Evolutionary conservation across 768 basidiomycete genomes (phyloP).

Genomic region (Hydnum rufescens): DNA sequence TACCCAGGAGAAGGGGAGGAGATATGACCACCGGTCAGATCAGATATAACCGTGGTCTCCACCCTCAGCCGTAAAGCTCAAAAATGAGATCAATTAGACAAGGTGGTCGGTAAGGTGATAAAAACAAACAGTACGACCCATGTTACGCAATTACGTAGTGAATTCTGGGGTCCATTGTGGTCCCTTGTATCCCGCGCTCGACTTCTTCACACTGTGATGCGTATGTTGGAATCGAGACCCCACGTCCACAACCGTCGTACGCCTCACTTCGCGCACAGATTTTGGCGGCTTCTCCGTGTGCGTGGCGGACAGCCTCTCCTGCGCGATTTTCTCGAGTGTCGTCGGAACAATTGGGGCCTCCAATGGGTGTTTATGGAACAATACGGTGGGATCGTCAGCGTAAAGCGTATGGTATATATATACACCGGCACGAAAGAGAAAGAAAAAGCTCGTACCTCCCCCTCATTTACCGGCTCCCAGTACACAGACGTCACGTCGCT

Average conservation of each 20-base stretch:
- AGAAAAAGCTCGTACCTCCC: conserved; percentile 43
- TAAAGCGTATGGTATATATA: conserved; percentile 16
- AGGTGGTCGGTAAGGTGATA: too few relatives aligned
- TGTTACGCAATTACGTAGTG: too few relatives aligned
- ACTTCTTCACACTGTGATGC: not conserved
- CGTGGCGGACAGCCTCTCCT: not conserved
- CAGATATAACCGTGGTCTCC: too few relatives aligned
- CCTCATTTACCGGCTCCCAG: conserved; percentile 63
- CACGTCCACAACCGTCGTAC: not conserved
- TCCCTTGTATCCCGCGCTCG: too few relatives aligned
- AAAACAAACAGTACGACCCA: too few relatives aligned
- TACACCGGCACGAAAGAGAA: conserved; percentile 18
- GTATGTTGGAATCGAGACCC: not conserved
- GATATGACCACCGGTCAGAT: too few relatives aligned
- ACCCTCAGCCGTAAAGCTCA: too few relatives aligned
- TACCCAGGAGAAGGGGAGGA: too few relatives aligned
- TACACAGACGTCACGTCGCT: conserved; percentile 21
- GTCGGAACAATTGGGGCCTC: not conserved
- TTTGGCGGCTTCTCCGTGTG: not conserved
- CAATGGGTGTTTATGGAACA: not conserved
- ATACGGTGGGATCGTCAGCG: too few relatives aligned
- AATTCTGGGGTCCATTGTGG: too few relatives aligned
- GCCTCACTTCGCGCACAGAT: not conserved
- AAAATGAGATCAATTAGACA: too few relatives aligned
- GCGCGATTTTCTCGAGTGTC: not conserved